phyloP scores from a whole-genome alignment of 345 rosid species.

The Lumnitzera littorea region DNA sequence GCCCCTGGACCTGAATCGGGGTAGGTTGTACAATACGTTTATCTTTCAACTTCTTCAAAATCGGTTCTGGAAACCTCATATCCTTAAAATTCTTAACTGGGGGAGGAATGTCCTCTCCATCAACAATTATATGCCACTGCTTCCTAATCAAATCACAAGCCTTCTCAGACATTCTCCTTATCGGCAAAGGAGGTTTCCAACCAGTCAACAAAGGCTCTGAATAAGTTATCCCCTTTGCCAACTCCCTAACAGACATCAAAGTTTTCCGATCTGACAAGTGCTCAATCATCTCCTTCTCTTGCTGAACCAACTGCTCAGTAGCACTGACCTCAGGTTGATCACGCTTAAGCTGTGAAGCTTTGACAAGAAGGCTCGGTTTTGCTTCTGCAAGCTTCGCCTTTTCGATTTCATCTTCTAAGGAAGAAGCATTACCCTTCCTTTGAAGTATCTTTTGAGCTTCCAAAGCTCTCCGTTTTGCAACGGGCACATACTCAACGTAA shows the following conservation, averaged over 20 bases:
- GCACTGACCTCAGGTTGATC: conserved; percentile 76
- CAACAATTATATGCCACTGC: conserved; percentile 91
- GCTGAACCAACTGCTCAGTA: conserved; percentile 71
- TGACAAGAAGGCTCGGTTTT: conserved; percentile 81
- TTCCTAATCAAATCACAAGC: conserved; percentile 60
- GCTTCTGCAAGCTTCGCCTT: conserved; percentile 60
- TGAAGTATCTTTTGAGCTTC: conserved; percentile 71
- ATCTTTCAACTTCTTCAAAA: conserved; percentile 57
- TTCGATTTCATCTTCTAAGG: conserved; percentile 53
- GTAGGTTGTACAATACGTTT: conserved; percentile 94
- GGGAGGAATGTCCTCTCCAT: conserved; percentile 81
- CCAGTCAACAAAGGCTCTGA: conserved; percentile 71
- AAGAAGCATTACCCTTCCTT: conserved; percentile 62
- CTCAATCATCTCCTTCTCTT: conserved; percentile 94
- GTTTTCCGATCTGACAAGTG: conserved; percentile 76
- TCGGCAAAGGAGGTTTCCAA: conserved; percentile 76
- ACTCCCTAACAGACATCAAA: conserved; percentile 79
- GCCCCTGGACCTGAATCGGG: conserved; percentile 94
- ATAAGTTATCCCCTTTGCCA: conserved; percentile 87
- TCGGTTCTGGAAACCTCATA: conserved; percentile 74
- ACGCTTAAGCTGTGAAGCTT: conserved; percentile 79
- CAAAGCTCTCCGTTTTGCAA: conserved; percentile 69
- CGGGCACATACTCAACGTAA: conserved; percentile 76
- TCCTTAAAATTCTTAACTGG: conserved; percentile 77
- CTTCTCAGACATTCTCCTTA: conserved; percentile 53